Evolutionary conservation across 441 rosid genomes (phyloP).

Genomic region (Pelargonium myrrhifolium): DNA sequence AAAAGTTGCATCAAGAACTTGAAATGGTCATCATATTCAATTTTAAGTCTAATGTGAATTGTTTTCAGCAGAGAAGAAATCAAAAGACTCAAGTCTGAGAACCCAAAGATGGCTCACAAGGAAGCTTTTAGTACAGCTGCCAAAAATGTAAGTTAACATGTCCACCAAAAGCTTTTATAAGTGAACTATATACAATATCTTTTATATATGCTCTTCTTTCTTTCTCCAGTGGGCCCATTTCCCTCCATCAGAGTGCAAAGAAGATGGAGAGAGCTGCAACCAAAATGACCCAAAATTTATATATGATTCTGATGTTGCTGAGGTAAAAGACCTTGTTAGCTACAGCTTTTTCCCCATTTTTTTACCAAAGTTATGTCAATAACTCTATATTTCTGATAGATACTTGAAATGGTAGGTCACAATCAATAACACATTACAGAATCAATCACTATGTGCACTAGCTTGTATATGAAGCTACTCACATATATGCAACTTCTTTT

Average conservation of each 20-base stretch:
- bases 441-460: no score
- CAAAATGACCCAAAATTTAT: constrained; percentile 36
- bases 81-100: constrained; percentile 75
- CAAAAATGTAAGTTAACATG: constrained; percentile 74
- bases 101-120: constrained; percentile 87
- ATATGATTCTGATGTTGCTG: constrained; percentile 29
- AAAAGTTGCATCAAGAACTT: background rate
- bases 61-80: constrained; percentile 76
- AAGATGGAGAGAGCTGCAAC: constrained; percentile 41
- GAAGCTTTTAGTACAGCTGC: constrained; percentile 98
- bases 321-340: constrained; percentile 23
- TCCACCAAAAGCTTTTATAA: no score
- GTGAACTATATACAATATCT: no score
- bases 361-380: no score
- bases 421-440: background rate
- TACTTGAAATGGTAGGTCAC: background rate
- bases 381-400: no score
- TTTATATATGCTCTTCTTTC: no score
- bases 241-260: constrained; percentile 53
- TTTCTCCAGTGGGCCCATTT: constrained; percentile 99
- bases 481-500: no score
- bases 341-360: background rate
- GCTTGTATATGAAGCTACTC: no score
- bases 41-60: constrained; percentile 5
- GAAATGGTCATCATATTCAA: background rate